Base-by-base conservation (phyloP, 192 early-diverging fungal genomes). In the Rhizophagus sp. region DNA sequence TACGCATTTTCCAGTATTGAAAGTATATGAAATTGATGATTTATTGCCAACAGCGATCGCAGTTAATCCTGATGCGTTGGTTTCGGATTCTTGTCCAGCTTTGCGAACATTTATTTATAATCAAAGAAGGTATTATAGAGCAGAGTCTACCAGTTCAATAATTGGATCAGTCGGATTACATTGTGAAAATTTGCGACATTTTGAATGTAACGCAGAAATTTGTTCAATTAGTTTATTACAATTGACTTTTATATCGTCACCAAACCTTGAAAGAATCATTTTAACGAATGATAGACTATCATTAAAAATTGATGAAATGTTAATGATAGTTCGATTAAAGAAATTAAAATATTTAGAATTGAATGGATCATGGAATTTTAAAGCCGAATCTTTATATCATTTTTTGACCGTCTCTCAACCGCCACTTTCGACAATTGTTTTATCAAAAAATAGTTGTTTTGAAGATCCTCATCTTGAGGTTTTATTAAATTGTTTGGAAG, bases 391-490 rank as follows among this genome's bases (percentile, higher is more conserved):
- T 22, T 41, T 70, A n/a, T 12, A 70, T n/a, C 0, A 12, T n/a
- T 70, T 70, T 41, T 39, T 70, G 22, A 47, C 4, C 30, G 6
- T 2, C 11, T 70, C 68, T n/a, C 33, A 70, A 44, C 68, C 68
- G 25, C 36, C 36, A 44, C 68, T 70, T 70, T 44, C 33, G 7
- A 70, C 68, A 22, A 44, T 70, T 11, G 19, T 41, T n/a, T 70
- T 70, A 22, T n/a, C n/a, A n/a, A n/a, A 70, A n/a, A 44, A 33
- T 44, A 70, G 33, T n/a, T 70, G 68, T 11, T 70, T 70, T 70
- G 68, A 70, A 44, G 68, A 70, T 70, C 19, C 33, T n/a, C 68
- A 70, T 41, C 68, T 70, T 70, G 36, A 70, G 22, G 68, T 70
- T 70, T 70, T 70, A 70, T 25, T 70, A 11, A 4, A n/a, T 2